Conservation (phyloP, 2,329 filamentous ascomycete genomes). For the Falciphora oryzae region DNA sequence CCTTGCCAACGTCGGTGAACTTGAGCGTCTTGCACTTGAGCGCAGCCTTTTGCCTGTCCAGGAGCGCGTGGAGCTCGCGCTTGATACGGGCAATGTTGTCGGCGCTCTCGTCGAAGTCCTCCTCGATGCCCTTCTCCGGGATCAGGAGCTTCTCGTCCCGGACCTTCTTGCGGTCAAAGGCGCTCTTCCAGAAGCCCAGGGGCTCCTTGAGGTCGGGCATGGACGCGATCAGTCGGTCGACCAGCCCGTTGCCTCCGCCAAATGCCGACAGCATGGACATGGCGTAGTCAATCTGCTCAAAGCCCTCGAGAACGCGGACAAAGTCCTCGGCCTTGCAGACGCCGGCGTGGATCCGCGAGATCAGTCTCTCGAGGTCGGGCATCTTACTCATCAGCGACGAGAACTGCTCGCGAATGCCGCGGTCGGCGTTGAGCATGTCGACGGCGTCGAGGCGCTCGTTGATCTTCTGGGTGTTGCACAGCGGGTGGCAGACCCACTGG, state of each 20-base stretch:
- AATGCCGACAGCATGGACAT: conserved; percentile 72
- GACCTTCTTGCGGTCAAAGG: conserved; percentile 79
- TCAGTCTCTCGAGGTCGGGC: conserved; percentile 88
- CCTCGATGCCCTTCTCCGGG: conserved; percentile 80
- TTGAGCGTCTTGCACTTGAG: conserved; percentile 68
- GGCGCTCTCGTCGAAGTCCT: conserved; percentile 84
- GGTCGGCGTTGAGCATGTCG: conserved; percentile 82
- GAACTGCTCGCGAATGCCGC: conserved; percentile 76
- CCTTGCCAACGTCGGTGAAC: conserved; percentile 86
- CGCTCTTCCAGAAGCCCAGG: conserved; percentile 80
- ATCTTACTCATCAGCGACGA: conserved; percentile 82
- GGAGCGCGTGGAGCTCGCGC: conserved; percentile 61
- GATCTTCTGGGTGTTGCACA: conserved; percentile 81
- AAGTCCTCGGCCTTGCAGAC: conserved; percentile 91
- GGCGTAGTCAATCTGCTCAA: conserved; percentile 96
- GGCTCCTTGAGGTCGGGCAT: conserved; percentile 80
- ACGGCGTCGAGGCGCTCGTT: conserved; percentile 93
- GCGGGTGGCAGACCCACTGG: conserved; percentile 94
- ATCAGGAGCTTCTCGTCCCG: conserved; percentile 76
- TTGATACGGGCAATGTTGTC: conserved; percentile 72
- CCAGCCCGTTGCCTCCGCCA: conserved; percentile 71
- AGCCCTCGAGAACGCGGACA: conserved; percentile 86
- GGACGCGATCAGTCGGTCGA: conserved; percentile 72
- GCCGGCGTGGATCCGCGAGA: conserved; percentile 89
- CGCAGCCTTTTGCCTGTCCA: conserved; percentile 65